Conservation (phyloP, 2,329 filamentous ascomycete species). For the Curvularia lunata region DNA sequence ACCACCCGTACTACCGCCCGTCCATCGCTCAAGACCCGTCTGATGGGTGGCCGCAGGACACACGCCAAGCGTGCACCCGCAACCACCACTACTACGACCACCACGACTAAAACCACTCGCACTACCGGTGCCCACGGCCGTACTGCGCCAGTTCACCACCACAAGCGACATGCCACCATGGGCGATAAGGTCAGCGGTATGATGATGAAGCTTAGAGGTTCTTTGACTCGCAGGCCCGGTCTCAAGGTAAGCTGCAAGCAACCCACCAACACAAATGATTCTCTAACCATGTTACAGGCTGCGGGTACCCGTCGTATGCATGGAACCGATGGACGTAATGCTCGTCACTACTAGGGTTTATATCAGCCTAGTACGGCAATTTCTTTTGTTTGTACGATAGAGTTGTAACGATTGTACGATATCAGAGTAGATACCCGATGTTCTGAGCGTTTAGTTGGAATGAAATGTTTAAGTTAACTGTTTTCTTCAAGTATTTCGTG, state of each 20-base stretch:
- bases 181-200: constrained; percentile 81
- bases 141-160: constrained; percentile 58
- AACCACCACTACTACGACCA: constrained; percentile 44
- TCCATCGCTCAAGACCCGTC: constrained; percentile 62
- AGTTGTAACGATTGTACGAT: constrained; percentile 20
- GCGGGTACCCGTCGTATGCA: constrained; percentile 76
- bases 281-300: constrained; percentile 56
- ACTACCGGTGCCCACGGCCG: constrained; percentile 28
- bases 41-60: constrained; percentile 54
- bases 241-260: constrained; percentile 63
- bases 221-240: constrained; percentile 70
- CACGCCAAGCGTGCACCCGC: constrained; percentile 41
- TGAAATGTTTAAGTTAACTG: constrained; percentile 1
- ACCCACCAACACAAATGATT: neutral
- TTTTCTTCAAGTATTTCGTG: neutral
- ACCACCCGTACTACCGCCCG: constrained; percentile 44
- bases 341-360: constrained; percentile 36
- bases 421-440: constrained; percentile 24
- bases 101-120: constrained; percentile 53
- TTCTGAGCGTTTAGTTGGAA: constrained; percentile 17
- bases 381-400: constrained; percentile 7
- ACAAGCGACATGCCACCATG: constrained; percentile 70
- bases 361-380: neutral
- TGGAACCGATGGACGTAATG: constrained; percentile 72
- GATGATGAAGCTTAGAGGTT: constrained; percentile 74